Evolutionary conservation across 495 filamentous ascomycete species (phyloP), one percentile per base, ranked within the genome.

Genomic region (Schizothecium vesticola): DNA sequence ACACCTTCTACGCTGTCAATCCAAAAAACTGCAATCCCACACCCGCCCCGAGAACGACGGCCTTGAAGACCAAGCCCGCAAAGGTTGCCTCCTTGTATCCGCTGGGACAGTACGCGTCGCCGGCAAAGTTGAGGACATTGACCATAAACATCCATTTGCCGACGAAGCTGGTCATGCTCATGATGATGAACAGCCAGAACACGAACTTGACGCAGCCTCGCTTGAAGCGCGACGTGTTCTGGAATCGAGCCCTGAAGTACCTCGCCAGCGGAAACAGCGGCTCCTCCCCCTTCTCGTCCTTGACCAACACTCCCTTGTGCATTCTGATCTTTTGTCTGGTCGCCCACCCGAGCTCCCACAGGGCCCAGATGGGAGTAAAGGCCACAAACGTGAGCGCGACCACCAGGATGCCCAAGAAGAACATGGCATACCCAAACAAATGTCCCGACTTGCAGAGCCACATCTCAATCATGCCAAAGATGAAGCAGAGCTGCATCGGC

Each of bases 101-200:
- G 25, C 55, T 65, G 2, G 63, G 36, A 21, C 63, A 65, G 28
- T 65, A 65, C 11, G 55, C 63, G 24, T 65, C 63, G 21, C 63
- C 63, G 23, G 63, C 63, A 26, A 65, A 33, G 24, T 26, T 65
- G 22, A 65, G 56, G 23, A 65, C 25, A 23, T 58, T 58, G 23
- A 65, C 63, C 63, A 65, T 65, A n/a, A 65, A 65, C 63, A 65
- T 65, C 63, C 63, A 65, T 51, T 65, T 65, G 63, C 63, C 63
- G 51, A 65, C 63, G 25, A 65, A 56, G 43, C 43, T 57, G 22
- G 55, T 51, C 21, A 65, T 26, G 36, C 63, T 65, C 63, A 51
- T 24, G n/a, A 58, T 10, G 55, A 65, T 58, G 28, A 65, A 65
- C 43, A 58, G 24, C 63, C 63, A 65, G 56, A 65, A 65, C 22